Conservation (phyloP, 2,329 filamentous ascomycete genomes). For the Diaporthe aspalathi region DNA sequence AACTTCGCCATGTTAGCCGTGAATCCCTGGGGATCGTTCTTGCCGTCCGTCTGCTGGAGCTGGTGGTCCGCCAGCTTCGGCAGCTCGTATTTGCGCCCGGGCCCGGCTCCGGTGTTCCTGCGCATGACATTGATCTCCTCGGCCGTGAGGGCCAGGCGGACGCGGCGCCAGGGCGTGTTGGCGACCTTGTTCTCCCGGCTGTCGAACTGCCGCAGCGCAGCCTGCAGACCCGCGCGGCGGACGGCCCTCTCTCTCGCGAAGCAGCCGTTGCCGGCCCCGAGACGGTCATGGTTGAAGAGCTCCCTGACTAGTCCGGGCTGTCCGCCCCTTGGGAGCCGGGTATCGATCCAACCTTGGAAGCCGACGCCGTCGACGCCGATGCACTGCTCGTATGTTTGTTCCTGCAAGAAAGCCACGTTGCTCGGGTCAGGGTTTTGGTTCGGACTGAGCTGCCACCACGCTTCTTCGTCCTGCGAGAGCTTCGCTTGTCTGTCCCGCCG, state of each 20-base stretch:
- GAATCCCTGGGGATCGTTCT: conserved; percentile 39
- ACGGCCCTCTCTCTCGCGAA: conserved; percentile 55
- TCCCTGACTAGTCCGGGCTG: not conserved
- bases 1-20: conserved; percentile 38
- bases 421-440: conserved; percentile 33
- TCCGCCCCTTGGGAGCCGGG: conserved; percentile 38
- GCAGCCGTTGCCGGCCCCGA: conserved; percentile 17
- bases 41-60: conserved; percentile 36
- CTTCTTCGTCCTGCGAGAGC: conserved; percentile 42
- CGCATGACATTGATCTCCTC: conserved; percentile 43
- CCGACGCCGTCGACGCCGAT: conserved; percentile 40
- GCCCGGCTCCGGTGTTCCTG: conserved; percentile 30
- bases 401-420: conserved; percentile 52
- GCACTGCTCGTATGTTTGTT: conserved; percentile 50
- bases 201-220: conserved; percentile 53
- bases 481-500: not conserved
- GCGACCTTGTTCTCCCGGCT: conserved; percentile 52
- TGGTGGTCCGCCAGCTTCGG: conserved; percentile 30
- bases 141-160: conserved; percentile 51
- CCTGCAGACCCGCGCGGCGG: conserved; percentile 59
- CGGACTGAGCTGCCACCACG: conserved; percentile 31
- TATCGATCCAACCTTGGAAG: conserved; percentile 39
- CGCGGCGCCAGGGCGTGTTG: conserved; percentile 51
- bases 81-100: conserved; percentile 31
- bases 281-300: conserved; percentile 18